Evolutionary conservation across 78 protist genomes (phyloP).

Genomic region (Dictyostelium discoideum): DNA sequence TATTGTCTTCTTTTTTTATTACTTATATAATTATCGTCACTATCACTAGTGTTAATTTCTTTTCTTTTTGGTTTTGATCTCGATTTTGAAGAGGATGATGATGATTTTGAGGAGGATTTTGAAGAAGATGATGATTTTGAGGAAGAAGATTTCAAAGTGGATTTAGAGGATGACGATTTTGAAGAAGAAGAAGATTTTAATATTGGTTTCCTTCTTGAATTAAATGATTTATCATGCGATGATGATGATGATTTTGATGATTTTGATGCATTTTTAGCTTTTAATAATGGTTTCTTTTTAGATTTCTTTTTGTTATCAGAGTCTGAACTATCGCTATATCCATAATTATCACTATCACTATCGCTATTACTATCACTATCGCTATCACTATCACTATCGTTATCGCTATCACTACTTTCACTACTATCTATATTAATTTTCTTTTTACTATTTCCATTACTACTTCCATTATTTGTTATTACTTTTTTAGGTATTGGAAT

Average conservation of each 20-base stretch:
- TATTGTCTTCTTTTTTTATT: slow-evolving; percentile 1
- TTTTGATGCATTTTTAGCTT: neutral
- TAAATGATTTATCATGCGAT: neutral
- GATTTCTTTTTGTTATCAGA: neutral
- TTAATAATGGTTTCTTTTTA: neutral
- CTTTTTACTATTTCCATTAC: neutral
- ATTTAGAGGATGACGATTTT: neutral
- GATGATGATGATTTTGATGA: neutral
- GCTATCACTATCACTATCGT: neutral
- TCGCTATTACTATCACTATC: neutral
- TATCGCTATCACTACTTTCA: neutral
- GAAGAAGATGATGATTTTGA: neutral
- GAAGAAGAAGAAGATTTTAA: neutral
- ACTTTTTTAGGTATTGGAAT: neutral
- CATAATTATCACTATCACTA: neutral
- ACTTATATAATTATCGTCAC: neutral
- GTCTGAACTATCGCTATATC: neutral
- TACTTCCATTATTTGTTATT: neutral
- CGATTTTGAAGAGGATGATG: neutral
- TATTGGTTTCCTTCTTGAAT: slow-evolving; percentile 13
- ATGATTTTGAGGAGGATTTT: neutral
- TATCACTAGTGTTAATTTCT: neutral
- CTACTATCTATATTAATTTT: neutral
- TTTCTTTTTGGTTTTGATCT: neutral
- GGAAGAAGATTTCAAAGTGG: neutral